Conservation (phyloP, 1,139 yeast genomes). For the Taphrina flavorubra region DNA sequence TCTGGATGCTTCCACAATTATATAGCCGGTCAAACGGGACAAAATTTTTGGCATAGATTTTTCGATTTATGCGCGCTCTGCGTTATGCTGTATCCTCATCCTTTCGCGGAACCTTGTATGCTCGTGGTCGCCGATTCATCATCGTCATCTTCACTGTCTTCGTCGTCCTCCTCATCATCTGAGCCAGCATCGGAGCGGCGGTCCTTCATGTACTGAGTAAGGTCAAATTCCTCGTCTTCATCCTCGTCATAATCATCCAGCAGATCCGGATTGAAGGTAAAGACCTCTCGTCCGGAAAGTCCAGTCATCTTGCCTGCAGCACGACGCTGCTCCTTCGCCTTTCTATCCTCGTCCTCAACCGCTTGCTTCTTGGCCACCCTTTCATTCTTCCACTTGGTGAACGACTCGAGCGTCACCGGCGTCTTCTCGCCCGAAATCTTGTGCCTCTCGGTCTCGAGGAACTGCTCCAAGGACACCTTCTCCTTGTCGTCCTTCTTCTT, state of each 20-base stretch:
- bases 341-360: conserved; percentile 57
- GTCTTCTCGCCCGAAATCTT: conserved; percentile 80
- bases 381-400: conserved; percentile 79
- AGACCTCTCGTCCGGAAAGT: conserved; percentile 80
- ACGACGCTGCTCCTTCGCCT: conserved; percentile 55
- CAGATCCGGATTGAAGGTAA: conserved; percentile 68
- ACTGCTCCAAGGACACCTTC: conserved; percentile 91
- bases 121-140: conserved; percentile 27
- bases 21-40: background rate
- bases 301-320: conserved; percentile 49
- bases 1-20: background rate
- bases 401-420: conserved; percentile 85
- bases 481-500: conserved; percentile 86
- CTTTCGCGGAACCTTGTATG: conserved; percentile 1
- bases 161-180: conserved; percentile 15
- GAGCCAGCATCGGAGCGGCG: conserved; percentile 30
- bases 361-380: conserved; percentile 68
- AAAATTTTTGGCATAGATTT: background rate
- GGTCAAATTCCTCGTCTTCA: conserved; percentile 59
- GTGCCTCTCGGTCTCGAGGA: conserved; percentile 90
- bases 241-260: conserved; percentile 45
- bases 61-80: background rate
- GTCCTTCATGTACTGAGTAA: conserved; percentile 37
- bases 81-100: conserved; percentile 5
- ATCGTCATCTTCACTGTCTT: conserved; percentile 5